phyloP scores from a whole-genome alignment of 2,329 filamentous ascomycete species.

The Shiraia bambusicola region DNA sequence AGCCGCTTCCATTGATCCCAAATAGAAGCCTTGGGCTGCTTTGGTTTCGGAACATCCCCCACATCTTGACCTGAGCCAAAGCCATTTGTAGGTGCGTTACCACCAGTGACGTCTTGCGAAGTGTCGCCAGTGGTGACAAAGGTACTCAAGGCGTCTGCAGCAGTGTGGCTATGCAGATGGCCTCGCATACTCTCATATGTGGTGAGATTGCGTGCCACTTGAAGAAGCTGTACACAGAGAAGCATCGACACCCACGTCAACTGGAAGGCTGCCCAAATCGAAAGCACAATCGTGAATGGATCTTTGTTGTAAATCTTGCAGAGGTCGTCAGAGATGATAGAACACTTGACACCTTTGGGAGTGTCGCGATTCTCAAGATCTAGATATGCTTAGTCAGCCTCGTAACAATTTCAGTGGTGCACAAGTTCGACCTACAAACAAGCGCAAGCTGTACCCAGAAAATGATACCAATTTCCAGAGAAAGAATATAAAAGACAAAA shows the following conservation, averaged over 20 bases:
- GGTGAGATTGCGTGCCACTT: conserved; percentile 88
- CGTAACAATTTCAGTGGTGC: not conserved
- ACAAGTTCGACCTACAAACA: conserved; percentile 59
- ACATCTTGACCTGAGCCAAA: conserved; percentile 62
- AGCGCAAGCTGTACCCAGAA: conserved; percentile 71
- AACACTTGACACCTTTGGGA: conserved; percentile 60
- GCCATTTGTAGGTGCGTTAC: conserved; percentile 50
- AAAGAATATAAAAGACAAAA: conserved; percentile 87
- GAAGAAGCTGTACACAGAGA: conserved; percentile 87
- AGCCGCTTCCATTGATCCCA: conserved; percentile 79
- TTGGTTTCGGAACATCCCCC: conserved; percentile 36
- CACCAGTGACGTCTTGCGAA: conserved; percentile 56
- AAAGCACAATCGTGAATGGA: conserved; percentile 77
- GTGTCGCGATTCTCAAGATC: conserved; percentile 64
- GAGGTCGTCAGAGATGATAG: conserved; percentile 70
- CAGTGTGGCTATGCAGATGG: conserved; percentile 61
- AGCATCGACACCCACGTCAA: conserved; percentile 98
- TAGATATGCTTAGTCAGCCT: conserved; percentile 42
- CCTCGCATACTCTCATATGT: conserved; percentile 97
- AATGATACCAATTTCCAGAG: conserved; percentile 72
- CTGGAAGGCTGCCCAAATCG: conserved; percentile 79
- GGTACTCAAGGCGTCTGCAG: conserved; percentile 64
- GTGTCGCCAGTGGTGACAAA: conserved; percentile 73
- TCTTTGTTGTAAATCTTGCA: conserved; percentile 80
- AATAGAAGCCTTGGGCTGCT: conserved; percentile 65